These are phyloP conservation scores for Salisapilia sapeloensis DNA, from an alignment of 352 stramenopile species.

Conservation along the genomic window DNA sequence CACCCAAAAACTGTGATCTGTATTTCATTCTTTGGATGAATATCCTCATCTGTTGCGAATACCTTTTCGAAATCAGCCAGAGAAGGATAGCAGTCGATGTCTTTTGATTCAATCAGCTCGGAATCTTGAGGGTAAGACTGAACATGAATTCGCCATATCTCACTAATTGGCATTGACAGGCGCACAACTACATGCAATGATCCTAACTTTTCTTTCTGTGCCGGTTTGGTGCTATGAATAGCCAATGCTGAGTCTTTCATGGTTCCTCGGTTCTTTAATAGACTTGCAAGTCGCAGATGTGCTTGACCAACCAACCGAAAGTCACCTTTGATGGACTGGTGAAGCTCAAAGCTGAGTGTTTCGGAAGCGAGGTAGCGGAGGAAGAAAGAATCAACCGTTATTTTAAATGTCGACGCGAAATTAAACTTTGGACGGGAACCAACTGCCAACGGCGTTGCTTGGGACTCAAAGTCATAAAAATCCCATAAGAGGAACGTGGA, in stretches of 20 bases:
- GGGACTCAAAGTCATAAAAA: slow-evolving; percentile 91
- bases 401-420: slow-evolving; percentile 84
- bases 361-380: slow-evolving; percentile 83
- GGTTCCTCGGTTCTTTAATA: slow-evolving; percentile 61
- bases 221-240: slow-evolving; percentile 16
- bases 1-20: slow-evolving; percentile 54
- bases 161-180: slow-evolving; percentile 77
- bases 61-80: slow-evolving; percentile 8
- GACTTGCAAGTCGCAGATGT: slow-evolving; percentile 35
- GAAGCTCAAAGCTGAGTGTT: slow-evolving; percentile 72
- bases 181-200: slow-evolving; percentile 69
- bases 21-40: slow-evolving; percentile 28
- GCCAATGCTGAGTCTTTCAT: slow-evolving; percentile 41
- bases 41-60: slow-evolving; percentile 5
- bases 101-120: slow-evolving; percentile 11
- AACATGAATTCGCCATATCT: slow-evolving; percentile 84
- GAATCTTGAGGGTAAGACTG: slow-evolving; percentile 77
- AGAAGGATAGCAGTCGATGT: no score
- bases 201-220: slow-evolving; percentile 23
- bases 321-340: slow-evolving; percentile 74
- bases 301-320: slow-evolving; percentile 74
- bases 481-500: slow-evolving; percentile 87
- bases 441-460: slow-evolving; percentile 77
- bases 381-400: slow-evolving; percentile 88
- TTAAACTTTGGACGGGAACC: slow-evolving; percentile 78